Evolutionary conservation across 306 rosid genomes (phyloP), one percentile per base, ranked within the genome.

Genomic region (Cucurbita moschata): DNA sequence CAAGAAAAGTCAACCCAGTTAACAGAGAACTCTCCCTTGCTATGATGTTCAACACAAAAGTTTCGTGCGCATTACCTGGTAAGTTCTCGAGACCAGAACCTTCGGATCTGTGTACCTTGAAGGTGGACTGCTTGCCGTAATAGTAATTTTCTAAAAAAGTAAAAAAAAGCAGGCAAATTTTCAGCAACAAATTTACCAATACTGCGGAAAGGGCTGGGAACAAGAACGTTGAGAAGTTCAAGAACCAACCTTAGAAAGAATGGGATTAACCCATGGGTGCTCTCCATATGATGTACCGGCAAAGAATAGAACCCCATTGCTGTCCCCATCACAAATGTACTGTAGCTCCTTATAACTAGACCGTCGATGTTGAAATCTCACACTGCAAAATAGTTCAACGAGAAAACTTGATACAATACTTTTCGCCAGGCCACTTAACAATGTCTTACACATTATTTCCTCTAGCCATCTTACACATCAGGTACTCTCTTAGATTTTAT

Each of bases 101-200:
- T 93, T 93, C 73, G 98, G 96, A 81, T 93, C 98, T 0, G 98
- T 90, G 88, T 85, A 88, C 85, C 98, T 89, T 59, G 94, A 85
- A 63, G 83, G 85, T 61, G 98, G 97, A 71, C 96, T 86, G 77
- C 98, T 93, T 57, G 96, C 94, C 12, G 81, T 79, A 54, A 93
- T 77, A 53, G 81, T 80, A 77, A 93, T 83, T 82, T 78, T 86
- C 94, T 91, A 87, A 82, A 77, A 77, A 77, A 52, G 43, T 38
- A 62, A 10, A 71, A 54, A n/a, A 50, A n/a, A 50, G 23, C 37
- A 23, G 1, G 7, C 11, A 13, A 51, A 16, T 0, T 21, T 58
- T 58, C 30, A 19, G 40, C 4, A 6, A 43, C 10, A 7, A 54
- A 43, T 16, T 35, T 26, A 18, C 14, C 52, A 44, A 11, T 11